These are phyloP conservation scores for Euphorbia peplus DNA, from an alignment of 345 rosid species.

Conservation along the genomic window DNA sequence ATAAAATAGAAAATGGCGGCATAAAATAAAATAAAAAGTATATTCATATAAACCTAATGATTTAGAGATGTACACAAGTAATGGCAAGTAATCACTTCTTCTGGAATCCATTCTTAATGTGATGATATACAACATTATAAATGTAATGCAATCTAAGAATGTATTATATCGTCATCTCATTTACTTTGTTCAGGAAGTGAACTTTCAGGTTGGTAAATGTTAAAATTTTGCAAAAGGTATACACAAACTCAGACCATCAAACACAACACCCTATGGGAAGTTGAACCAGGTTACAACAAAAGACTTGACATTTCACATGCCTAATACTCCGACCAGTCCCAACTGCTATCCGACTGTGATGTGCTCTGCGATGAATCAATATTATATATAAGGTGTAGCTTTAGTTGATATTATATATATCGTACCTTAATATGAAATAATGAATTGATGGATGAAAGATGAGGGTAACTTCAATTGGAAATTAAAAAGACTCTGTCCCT, in stretches of 20 bases:
- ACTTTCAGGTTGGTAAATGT: neutral
- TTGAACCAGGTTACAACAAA: constrained; percentile 10
- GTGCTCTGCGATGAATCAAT: neutral
- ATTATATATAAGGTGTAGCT: neutral
- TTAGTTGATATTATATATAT: neutral
- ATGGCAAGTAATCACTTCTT: neutral
- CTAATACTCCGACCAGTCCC: neutral
- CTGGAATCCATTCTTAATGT: neutral
- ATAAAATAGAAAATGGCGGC: neutral
- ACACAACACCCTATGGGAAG: neutral
- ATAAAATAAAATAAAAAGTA: too few relatives aligned
- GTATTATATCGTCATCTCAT: neutral
- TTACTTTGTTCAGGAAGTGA: constrained; percentile 13
- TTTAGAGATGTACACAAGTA: constrained; percentile 56
- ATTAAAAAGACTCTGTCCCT: too few relatives aligned
- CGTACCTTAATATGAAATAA: constrained; percentile 1
- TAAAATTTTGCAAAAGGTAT: neutral
- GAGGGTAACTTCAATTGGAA: too few relatives aligned
- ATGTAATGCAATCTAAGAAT: constrained; percentile 14
- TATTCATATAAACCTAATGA: too few relatives aligned
- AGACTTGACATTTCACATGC: neutral
- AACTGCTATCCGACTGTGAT: neutral
- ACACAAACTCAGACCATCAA: neutral
- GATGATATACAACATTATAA: neutral
- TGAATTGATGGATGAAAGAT: neutral